Evolutionary conservation across 2,329 filamentous ascomycete genomes (phyloP).

Genomic region (Phaeoacremonium minimum): DNA sequence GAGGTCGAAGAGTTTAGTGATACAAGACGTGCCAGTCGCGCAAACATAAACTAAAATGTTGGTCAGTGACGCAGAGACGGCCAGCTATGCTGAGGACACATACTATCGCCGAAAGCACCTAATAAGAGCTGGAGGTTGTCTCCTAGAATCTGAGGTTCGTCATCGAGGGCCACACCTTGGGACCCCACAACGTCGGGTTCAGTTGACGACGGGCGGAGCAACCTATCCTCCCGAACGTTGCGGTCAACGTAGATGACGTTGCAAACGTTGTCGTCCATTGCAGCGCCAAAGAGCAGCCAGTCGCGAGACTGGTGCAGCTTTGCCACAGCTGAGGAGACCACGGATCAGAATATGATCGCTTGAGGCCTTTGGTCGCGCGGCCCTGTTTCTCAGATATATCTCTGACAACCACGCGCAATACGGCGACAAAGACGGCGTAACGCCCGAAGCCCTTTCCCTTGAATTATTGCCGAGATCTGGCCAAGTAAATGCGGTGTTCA

Average conservation of each 20-base stretch:
- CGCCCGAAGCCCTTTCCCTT: too few species aligned
- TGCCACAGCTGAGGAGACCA: constrained; percentile 33
- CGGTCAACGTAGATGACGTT: constrained; percentile 59
- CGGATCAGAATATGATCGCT: too few species aligned
- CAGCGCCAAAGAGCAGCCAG: constrained; percentile 52
- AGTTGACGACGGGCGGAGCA: constrained; percentile 24
- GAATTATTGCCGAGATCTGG: too few species aligned
- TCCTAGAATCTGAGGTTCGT: constrained; percentile 34
- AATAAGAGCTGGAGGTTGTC: constrained; percentile 44
- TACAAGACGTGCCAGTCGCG: constrained; percentile 46
- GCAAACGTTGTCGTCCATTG: constrained; percentile 54
- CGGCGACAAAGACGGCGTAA: too few species aligned
- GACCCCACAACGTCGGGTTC: neutral
- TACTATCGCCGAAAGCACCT: constrained; percentile 53
- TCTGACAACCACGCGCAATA: too few species aligned
- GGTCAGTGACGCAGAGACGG: constrained; percentile 10
- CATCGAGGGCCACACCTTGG: constrained; percentile 17
- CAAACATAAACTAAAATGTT: constrained; percentile 54
- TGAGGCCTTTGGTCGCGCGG: too few species aligned
- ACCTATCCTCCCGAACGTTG: constrained; percentile 41
- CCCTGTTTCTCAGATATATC: too few species aligned
- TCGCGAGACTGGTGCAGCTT: constrained; percentile 57
- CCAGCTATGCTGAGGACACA: constrained; percentile 12
- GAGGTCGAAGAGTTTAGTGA: constrained; percentile 47
- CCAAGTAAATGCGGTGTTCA: too few species aligned